These are phyloP conservation scores for Ilyonectria sp. DNA, from an alignment of 2,329 filamentous ascomycete genomes.

Conservation along the genomic window DNA sequence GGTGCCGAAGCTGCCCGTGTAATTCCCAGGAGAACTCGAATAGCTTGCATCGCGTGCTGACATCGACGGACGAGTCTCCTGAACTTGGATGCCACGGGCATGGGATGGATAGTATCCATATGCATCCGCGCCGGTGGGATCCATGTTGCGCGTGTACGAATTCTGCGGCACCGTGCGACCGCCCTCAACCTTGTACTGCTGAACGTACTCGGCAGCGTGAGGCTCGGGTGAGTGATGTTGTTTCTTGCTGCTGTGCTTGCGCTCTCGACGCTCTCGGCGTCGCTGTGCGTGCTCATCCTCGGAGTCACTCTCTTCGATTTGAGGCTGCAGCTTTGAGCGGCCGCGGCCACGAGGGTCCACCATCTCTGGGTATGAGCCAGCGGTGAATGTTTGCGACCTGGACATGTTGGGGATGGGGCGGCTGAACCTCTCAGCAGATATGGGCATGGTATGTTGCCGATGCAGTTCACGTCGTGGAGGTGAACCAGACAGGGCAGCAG, in stretches of 20 bases:
- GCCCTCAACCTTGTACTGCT: constrained; percentile 51
- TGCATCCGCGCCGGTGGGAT: constrained; percentile 38
- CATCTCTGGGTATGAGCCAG: constrained; percentile 41
- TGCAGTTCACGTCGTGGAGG: constrained; percentile 52
- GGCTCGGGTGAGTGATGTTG: constrained; percentile 53
- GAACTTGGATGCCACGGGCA: constrained; percentile 37
- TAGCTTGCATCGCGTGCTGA: constrained; percentile 52
- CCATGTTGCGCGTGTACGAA: constrained; percentile 48
- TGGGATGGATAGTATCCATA: constrained; percentile 44
- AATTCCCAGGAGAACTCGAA: constrained; percentile 40
- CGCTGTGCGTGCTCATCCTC: constrained; percentile 54
- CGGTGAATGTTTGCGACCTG: constrained; percentile 54
- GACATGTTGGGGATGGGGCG: constrained; percentile 49
- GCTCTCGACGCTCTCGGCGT: constrained; percentile 47
- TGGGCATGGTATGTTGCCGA: constrained; percentile 55
- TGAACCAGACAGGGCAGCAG: constrained; percentile 48
- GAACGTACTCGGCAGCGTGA: constrained; percentile 42
- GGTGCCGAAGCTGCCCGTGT: constrained; percentile 38
- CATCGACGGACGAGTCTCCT: constrained; percentile 51
- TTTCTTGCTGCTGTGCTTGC: constrained; percentile 56
- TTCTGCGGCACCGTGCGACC: constrained; percentile 48
- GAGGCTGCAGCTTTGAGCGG: constrained; percentile 56
- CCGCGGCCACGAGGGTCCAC: constrained; percentile 54
- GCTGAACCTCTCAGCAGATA: constrained; percentile 43
- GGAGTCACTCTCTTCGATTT: constrained; percentile 54